A percentile compares a stretch with the other conserved stretches of the same genome.
These are phyloP conservation scores for Lentinula lateritia DNA, from an alignment of 768 basidiomycete species.

Conservation along the genomic window DNA sequence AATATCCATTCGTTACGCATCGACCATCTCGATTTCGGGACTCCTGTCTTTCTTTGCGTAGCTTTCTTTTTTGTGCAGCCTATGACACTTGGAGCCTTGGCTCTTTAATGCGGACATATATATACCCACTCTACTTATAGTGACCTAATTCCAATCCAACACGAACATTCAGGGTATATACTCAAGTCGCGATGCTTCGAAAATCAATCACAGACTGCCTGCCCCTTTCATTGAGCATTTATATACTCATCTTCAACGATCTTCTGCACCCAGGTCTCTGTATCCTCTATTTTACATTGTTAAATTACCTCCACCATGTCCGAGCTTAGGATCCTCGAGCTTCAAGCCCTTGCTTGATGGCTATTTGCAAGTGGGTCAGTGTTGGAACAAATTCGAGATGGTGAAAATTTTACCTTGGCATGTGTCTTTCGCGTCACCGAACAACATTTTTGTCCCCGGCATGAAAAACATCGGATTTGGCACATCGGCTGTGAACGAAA, in stretches of 20 bases:
- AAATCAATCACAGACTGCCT: too few relatives aligned
- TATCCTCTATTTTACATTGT: not conserved
- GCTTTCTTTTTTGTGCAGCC: not conserved
- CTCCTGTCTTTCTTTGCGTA: not conserved
- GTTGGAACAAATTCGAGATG: not conserved
- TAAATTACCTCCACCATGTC: not conserved
- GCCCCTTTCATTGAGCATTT: too few relatives aligned
- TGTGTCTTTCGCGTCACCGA: conserved; percentile 87
- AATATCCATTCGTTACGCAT: not conserved
- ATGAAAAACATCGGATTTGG: conserved; percentile 95
- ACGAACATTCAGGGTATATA: too few relatives aligned
- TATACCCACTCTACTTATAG: not conserved
- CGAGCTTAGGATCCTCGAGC: conserved; percentile 13
- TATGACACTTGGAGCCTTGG: not conserved
- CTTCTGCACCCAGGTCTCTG: not conserved
- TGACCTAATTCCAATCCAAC: not conserved
- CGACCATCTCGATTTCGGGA: not conserved
- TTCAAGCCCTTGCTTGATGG: conserved; percentile 59
- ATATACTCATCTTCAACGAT: too few relatives aligned
- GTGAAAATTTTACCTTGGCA: conserved; percentile 46
- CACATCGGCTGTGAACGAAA: conserved; percentile 59
- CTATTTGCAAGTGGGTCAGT: conserved; percentile 21
- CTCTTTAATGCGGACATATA: not conserved
- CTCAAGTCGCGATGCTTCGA: too few relatives aligned
- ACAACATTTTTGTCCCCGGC: conserved; percentile 85